Evolutionary conservation across 2,329 filamentous ascomycete species (phyloP).

Genomic region (Diplodia sapinea): DNA sequence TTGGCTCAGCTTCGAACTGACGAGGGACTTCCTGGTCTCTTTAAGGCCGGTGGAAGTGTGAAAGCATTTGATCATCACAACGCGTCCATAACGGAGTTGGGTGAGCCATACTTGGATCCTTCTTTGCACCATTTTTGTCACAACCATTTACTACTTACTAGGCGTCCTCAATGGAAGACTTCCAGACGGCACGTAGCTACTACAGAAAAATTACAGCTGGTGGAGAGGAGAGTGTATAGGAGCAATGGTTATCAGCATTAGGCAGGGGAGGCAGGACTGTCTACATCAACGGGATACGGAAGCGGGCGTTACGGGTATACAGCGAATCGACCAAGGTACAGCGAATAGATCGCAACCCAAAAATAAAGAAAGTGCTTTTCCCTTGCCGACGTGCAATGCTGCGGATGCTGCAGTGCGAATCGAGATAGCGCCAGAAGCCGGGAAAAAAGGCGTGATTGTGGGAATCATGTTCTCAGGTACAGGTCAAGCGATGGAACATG

Average conservation of each 20-base stretch:
- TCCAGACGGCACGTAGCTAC: not conserved
- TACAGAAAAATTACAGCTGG: constrained; percentile 9
- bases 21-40: constrained; percentile 79
- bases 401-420: constrained; percentile 16
- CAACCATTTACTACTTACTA: not conserved
- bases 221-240: constrained; percentile 19
- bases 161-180: not conserved
- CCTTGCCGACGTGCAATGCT: not conserved
- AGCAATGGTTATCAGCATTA: constrained; percentile 17
- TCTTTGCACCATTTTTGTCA: constrained; percentile 2
- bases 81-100: not conserved
- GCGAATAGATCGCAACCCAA: constrained; percentile 27
- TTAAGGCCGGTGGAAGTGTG: constrained; percentile 44
- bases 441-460: not conserved
- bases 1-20: constrained; percentile 96
- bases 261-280: constrained; percentile 11
- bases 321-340: constrained; percentile 14
- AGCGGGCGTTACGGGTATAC: constrained; percentile 24
- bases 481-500: not conserved
- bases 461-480: not conserved
- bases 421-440: constrained; percentile 7
- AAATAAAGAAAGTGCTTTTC: constrained; percentile 25
- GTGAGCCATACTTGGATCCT: constrained; percentile 10
- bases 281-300: constrained; percentile 23
- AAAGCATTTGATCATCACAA: not conserved